These are phyloP conservation scores for Yamadazyma epiphylla DNA, from an alignment of 1,139 yeast species.

Conservation along the genomic window DNA sequence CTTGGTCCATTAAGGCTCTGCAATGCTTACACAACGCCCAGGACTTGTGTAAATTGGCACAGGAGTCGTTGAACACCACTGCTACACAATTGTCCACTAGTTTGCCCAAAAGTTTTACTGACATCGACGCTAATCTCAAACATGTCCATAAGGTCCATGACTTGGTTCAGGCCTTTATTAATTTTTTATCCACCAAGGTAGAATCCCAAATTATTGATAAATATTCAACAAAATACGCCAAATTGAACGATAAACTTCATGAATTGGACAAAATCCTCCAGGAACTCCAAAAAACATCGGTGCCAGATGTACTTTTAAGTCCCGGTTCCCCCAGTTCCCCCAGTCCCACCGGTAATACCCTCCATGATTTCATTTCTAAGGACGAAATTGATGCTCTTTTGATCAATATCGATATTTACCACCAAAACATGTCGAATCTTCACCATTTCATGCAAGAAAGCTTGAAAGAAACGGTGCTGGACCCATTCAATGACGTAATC, in stretches of 20 bases:
- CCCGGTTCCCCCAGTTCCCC: too few species aligned
- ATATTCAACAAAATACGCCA: slow-evolving; percentile 12
- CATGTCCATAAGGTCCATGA: slow-evolving; percentile 15
- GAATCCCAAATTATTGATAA: slow-evolving; percentile 10
- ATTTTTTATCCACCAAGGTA: slow-evolving; percentile 9
- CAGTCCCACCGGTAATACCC: too few species aligned
- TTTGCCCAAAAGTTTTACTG: slow-evolving; percentile 22
- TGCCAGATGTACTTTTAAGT: too few species aligned
- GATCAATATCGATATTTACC: slow-evolving; percentile 25
- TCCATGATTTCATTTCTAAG: slow-evolving; percentile 38
- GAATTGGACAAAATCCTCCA: too few species aligned
- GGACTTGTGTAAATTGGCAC: slow-evolving; percentile 30
- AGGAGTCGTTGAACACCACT: slow-evolving; percentile 23
- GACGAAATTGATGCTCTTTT: slow-evolving; percentile 27
- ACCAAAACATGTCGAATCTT: slow-evolving; percentile 23
- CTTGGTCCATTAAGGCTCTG: slow-evolving; percentile 31
- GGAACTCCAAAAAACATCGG: too few species aligned
- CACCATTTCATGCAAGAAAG: slow-evolving; percentile 17
- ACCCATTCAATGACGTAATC: slow-evolving; percentile 13
- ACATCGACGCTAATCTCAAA: slow-evolving; percentile 19
- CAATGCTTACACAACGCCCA: slow-evolving; percentile 28
- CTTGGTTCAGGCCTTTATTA: slow-evolving; percentile 8
- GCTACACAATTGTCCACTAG: slow-evolving; percentile 17
- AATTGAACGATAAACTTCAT: too few species aligned
- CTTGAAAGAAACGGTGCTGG: slow-evolving; percentile 14